These are phyloP conservation scores for Thermochaetoides thermophila DNA, from an alignment of 495 filamentous ascomycete species.

Conservation along the genomic window DNA sequence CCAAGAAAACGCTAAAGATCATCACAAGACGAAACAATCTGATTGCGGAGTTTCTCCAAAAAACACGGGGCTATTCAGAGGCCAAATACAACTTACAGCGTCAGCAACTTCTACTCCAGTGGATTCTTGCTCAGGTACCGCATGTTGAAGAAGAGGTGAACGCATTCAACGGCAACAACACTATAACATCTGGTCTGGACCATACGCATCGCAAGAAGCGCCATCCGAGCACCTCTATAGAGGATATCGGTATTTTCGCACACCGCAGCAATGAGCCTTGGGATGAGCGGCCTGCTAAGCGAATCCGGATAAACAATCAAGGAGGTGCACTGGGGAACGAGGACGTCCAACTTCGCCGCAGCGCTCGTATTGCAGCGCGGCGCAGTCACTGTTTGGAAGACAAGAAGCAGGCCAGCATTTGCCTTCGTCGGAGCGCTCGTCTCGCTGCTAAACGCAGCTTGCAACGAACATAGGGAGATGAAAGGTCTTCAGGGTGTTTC, in stretches of 20 bases:
- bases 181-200: background rate
- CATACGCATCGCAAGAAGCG: background rate
- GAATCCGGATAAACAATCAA: slow-evolving; percentile 1
- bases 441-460: too few species aligned
- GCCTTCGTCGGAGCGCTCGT: too few species aligned
- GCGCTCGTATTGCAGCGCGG: slow-evolving; percentile 1
- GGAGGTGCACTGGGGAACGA: background rate
- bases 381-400: too few species aligned
- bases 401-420: too few species aligned
- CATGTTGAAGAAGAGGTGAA: slow-evolving; percentile 2
- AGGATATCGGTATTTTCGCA: too few species aligned
- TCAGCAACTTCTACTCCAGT: slow-evolving; percentile 1
- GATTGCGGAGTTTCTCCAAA: slow-evolving; percentile 6
- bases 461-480: too few species aligned
- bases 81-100: background rate
- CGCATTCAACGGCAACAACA: background rate
- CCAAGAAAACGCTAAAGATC: background rate
- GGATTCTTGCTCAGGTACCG: slow-evolving; percentile 4
- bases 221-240: background rate
- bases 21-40: slow-evolving; percentile 2
- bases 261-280: background rate
- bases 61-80: background rate
- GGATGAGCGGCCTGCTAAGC: background rate
- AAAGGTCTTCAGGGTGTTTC: background rate
- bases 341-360: background rate